A percentile compares a stretch with the other conserved stretches of the same genome.
Conservation (phyloP, 208 protist species). For the Blastocrithidia nonstop region DNA sequence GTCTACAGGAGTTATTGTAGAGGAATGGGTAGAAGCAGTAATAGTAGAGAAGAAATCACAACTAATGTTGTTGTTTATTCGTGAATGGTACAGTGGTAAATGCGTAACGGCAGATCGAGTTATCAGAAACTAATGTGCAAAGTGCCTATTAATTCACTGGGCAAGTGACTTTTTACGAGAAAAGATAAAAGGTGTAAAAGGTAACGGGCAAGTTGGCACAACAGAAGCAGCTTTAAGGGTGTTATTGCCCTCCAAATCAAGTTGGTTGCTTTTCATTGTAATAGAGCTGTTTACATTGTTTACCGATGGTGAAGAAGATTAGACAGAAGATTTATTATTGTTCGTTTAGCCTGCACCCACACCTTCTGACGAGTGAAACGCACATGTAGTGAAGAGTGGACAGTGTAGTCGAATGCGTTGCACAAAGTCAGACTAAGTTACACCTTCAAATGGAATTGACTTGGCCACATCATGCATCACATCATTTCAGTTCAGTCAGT, state of each 20-base stretch:
- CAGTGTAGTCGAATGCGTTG: slow-evolving; percentile 7
- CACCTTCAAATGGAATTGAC: slow-evolving; percentile 39
- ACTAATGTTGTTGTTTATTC: slow-evolving; percentile 15
- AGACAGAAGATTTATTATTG: too few relatives aligned
- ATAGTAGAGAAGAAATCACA: too few relatives aligned
- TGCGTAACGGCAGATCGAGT: slow-evolving; percentile 47
- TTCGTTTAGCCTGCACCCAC: too few relatives aligned
- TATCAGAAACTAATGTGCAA: slow-evolving; percentile 15
- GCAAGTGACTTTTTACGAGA: slow-evolving; percentile 20
- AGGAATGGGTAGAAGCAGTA: too few relatives aligned
- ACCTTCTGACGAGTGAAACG: slow-evolving; percentile 2
- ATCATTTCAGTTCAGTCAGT: slow-evolving; percentile 40
- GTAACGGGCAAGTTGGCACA: too few relatives aligned
- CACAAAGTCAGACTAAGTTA: slow-evolving; percentile 26
- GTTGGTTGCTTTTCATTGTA: too few relatives aligned
- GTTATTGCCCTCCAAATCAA: too few relatives aligned
- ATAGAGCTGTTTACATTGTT: too few relatives aligned
- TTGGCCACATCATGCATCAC: slow-evolving; percentile 13
- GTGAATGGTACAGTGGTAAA: slow-evolving; percentile 16
- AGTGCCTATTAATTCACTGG: slow-evolving; percentile 18
- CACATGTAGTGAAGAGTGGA: slow-evolving; percentile 6
- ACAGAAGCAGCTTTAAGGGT: too few relatives aligned
- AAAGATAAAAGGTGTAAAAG: too few relatives aligned
- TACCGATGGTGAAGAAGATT: too few relatives aligned
- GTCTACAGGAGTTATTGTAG: too few relatives aligned